Conservation (phyloP, 371 early-diverging fungal species). For the Haplosporangium sp. region DNA sequence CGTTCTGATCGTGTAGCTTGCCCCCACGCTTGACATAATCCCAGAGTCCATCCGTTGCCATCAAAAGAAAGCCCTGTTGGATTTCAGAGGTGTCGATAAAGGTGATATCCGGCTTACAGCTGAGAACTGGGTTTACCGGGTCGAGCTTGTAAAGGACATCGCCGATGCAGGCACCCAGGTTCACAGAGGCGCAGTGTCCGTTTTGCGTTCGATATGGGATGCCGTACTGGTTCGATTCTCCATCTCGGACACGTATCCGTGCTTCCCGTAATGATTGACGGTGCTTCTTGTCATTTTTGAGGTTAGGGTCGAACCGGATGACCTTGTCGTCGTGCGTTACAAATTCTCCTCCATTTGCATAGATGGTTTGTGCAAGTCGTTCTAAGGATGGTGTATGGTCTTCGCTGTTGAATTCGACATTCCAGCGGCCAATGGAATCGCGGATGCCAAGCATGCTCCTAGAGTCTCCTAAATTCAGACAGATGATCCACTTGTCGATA, state of each 20-base stretch:
- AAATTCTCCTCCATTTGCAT: slow-evolving; percentile 75
- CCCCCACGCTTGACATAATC: slow-evolving; percentile 46
- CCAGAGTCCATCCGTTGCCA: slow-evolving; percentile 57
- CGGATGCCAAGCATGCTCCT: slow-evolving; percentile 72
- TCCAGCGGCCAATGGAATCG: slow-evolving; percentile 60
- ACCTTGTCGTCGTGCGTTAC: slow-evolving; percentile 73
- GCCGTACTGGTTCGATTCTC: slow-evolving; percentile 46
- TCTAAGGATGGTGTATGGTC: slow-evolving; percentile 76
- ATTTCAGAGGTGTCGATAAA: slow-evolving; percentile 56
- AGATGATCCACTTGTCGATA: slow-evolving; percentile 77
- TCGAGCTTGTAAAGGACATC: slow-evolving; percentile 75
- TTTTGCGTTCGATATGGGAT: slow-evolving; percentile 55
- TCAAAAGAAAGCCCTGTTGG: slow-evolving; percentile 47
- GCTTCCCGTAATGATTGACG: slow-evolving; percentile 68
- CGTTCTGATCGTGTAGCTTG: slow-evolving; percentile 49
- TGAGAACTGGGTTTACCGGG: slow-evolving; percentile 63
- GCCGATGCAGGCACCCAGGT: slow-evolving; percentile 73
- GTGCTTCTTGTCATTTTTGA: slow-evolving; percentile 61
- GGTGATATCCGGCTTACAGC: slow-evolving; percentile 69
- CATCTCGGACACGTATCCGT: slow-evolving; percentile 64
- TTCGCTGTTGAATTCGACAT: slow-evolving; percentile 69
- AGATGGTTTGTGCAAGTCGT: slow-evolving; percentile 69
- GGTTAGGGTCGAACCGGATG: slow-evolving; percentile 65
- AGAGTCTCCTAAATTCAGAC: slow-evolving; percentile 88
- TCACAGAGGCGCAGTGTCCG: slow-evolving; percentile 65